Percentiles rank a stretch among this genome's conserved stretches.
Conservation (phyloP, 495 filamentous ascomycete species). For the Peziza echinospora region DNA sequence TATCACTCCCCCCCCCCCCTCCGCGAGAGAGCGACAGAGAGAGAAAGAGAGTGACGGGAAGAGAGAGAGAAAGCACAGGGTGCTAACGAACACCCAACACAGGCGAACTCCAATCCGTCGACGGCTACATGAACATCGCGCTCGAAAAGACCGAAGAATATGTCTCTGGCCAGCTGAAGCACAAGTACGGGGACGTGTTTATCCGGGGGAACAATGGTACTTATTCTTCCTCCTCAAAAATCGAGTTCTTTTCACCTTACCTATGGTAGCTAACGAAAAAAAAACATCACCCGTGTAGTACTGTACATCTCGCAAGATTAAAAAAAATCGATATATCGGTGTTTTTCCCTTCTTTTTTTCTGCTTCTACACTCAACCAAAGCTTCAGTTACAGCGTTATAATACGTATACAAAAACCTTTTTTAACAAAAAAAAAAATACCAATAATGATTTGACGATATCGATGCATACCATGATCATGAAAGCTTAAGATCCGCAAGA, state of each 20-base stretch:
- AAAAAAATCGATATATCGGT: no score
- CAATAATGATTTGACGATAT: no score
- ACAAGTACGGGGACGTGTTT: conserved; percentile 86
- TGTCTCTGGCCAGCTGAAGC: conserved; percentile 56
- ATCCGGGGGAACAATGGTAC: conserved; percentile 93
- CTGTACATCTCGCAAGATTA: conserved; percentile 59
- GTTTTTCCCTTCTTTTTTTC: no score
- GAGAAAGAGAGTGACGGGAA: not conserved
- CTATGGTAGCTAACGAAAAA: not conserved
- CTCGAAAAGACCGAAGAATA: conserved; percentile 86
- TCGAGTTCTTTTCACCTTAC: conserved; percentile 1
- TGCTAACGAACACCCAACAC: not conserved
- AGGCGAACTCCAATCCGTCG: conserved; percentile 91
- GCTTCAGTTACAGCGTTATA: no score
- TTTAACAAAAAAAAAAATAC: no score
- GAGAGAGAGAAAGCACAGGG: not conserved
- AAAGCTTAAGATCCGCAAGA: no score
- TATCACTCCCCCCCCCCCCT: not conserved
- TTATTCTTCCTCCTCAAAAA: no score
- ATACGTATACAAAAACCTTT: no score
- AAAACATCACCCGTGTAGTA: conserved; percentile 23
- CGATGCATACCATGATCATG: no score
- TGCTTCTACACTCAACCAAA: no score
- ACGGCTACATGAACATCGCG: conserved; percentile 98
- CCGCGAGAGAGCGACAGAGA: not conserved